These are phyloP conservation scores for Saccharomyces eubayanus DNA, from an alignment of 805 yeast species.

Conservation along the genomic window DNA sequence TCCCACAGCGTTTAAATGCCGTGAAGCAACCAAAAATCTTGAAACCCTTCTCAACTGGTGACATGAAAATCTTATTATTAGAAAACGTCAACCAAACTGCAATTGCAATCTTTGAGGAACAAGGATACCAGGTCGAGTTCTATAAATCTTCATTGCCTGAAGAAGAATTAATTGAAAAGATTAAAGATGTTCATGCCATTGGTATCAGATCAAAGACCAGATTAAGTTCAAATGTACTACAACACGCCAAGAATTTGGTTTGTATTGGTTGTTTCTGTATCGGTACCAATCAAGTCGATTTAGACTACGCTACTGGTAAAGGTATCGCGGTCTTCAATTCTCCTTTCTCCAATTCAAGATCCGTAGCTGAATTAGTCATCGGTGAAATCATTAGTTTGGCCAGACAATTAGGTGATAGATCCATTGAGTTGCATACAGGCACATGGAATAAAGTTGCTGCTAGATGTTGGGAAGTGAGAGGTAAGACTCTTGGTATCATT, in stretches of 20 bases:
- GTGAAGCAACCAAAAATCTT: constrained; percentile 56
- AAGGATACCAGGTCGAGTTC: constrained; percentile 96
- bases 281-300: constrained; percentile 96
- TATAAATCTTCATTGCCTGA: constrained; percentile 83
- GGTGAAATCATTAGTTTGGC: constrained; percentile 91
- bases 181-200: constrained; percentile 87
- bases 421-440: constrained; percentile 90
- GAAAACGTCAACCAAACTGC: constrained; percentile 95
- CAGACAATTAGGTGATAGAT: constrained; percentile 94
- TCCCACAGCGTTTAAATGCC: constrained; percentile 39
- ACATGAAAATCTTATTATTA: constrained; percentile 79
- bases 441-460: constrained; percentile 95
- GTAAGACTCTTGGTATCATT: constrained; percentile 92
- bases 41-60: constrained; percentile 94
- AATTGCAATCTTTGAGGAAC: constrained; percentile 68
- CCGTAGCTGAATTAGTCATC: constrained; percentile 95
- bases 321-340: constrained; percentile 98
- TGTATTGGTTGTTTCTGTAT: constrained; percentile 97
- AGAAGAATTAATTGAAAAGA: constrained; percentile 89
- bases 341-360: constrained; percentile 96
- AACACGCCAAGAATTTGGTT: constrained; percentile 81
- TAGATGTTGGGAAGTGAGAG: constrained; percentile 98
- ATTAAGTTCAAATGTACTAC: constrained; percentile 67
- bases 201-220: constrained; percentile 97
- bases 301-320: constrained; percentile 79